These are phyloP conservation scores for Dacryopinax primogenitus DNA, from an alignment of 768 basidiomycete species.

Conservation along the genomic window DNA sequence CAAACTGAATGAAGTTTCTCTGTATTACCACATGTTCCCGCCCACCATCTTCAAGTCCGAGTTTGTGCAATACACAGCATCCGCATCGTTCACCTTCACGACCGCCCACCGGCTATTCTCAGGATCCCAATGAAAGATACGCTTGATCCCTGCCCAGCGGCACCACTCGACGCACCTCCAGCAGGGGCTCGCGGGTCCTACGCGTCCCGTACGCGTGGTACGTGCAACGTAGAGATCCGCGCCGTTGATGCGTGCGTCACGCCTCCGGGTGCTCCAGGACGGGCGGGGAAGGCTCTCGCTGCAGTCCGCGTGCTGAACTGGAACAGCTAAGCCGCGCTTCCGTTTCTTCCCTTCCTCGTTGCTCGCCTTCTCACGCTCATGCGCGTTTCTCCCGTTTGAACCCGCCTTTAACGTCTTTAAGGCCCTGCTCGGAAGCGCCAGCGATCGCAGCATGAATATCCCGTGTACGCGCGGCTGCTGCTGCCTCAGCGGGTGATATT, in stretches of 20 bases:
- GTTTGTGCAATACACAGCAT: slow-evolving; percentile 1
- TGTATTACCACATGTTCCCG: neutral
- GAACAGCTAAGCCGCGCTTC: neutral
- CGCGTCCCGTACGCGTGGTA: slow-evolving; percentile 34
- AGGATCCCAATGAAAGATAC: slow-evolving; percentile 37
- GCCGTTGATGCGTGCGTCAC: slow-evolving; percentile 36
- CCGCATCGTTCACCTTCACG: slow-evolving; percentile 15
- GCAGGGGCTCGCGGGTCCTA: slow-evolving; percentile 42
- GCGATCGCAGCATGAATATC: neutral
- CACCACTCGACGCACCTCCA: slow-evolving; percentile 48
- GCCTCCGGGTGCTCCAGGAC: slow-evolving; percentile 24
- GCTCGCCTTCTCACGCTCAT: neutral
- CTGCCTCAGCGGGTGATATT: neutral
- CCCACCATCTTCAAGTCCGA: slow-evolving; percentile 8
- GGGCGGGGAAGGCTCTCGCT: neutral
- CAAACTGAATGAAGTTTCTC: neutral
- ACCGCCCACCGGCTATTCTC: slow-evolving; percentile 11
- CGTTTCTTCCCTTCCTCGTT: neutral
- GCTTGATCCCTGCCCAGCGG: slow-evolving; percentile 43
- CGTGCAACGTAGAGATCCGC: slow-evolving; percentile 45
- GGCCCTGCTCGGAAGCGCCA: neutral
- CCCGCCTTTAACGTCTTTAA: neutral
- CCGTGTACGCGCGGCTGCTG: neutral
- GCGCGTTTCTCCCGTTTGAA: neutral
- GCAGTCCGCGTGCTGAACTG: neutral